Base-by-base conservation (phyloP, 371 early-diverging fungal species). In the Chytridiales sp. region DNA sequence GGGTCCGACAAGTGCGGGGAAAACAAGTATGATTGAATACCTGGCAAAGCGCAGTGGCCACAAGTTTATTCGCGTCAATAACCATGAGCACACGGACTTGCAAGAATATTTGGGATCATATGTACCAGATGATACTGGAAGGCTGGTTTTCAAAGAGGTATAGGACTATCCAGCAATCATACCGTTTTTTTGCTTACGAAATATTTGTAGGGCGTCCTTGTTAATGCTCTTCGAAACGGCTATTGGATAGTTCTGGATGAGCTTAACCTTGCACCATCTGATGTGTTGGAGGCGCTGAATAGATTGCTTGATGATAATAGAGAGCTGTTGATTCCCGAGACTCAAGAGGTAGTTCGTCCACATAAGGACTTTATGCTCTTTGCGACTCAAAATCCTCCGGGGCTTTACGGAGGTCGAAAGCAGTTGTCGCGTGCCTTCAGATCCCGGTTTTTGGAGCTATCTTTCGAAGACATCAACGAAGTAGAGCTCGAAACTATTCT, bases 201-300 rank as follows among this genome's bases (percentile, higher is more conserved):
- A 26, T 34, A 19, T 53, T 22, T 15, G 2, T 43, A 79, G 76
- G 99, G 99, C 66, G 87, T 94, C 1, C 79, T 99, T 31, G 93
- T 99, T 1, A 84, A 91, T 72, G 99, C 99, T 0, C 81, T 99
- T 64, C 80, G 92, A 34, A 87, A 96, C 46, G 99, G 99, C 13
- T 87, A 97, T 68, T 99, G 99, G 99, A 87, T 99, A 61, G 97
- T 99, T 6, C 81, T 99, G 39, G 99, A 99, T 76, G 99, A 99
- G 77, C 86, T 99, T 41, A 99, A 99, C 75, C 80, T 99, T 72
- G 99, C 99, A 4, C 99, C 99, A 0, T 89, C 92, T 24, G 99
- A 99, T 70, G 99, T 99, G 1, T 84, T 99, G 11, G 99, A 99
- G 77, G 95, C 99, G 0, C 85, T 99, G 30, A 99, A 99, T 79